Evolutionary conservation across 352 stramenopile species (phyloP), one percentile per base, ranked within the genome.

Genomic region (Pelagophyceae sp.): DNA sequence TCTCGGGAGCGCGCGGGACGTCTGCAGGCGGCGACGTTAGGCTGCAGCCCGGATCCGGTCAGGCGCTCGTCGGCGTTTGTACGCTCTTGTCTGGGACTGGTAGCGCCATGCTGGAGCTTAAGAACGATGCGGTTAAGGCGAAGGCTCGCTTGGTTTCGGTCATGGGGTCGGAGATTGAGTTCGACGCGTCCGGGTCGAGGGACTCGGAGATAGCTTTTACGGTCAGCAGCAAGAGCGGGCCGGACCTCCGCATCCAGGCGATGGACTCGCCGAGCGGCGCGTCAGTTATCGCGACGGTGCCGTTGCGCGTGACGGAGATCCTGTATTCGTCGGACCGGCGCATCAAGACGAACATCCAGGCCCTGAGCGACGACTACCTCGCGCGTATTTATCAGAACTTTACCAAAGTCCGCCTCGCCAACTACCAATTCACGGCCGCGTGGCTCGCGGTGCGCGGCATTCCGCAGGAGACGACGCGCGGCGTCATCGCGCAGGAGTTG

Each of bases 401-500:
- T 33, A 74, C 67, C 33, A 11, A 74, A 27, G 31, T 74, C 5
- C 2, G n/a, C 2, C 31, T 74, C 6, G 67, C 67, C 5, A 58
- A 50, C 33, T 98, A 96, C 78, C 83, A 86, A 25, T 98, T 97
- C 78, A 96, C 89, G 2, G 83, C 95, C n/a, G 80, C 93, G 61
- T 98, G 93, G 93, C 87, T 88, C 50, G 72, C 87, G 58, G 89
- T 96, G 61, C 88, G 91, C n/a, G 90, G 88, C 27, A 87, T 97
- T 38, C 79, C 83, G 19, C 81, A 85, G 35, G 33, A 80, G 33
- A 40, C 79, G 40, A 90, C 95, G 72, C 89, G 93, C 38, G 93
- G 93, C 81, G 88, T 98, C 0, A 97, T 97, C 80, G 93, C 92
- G 37, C 93, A 98, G 81, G 87, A 98, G 83, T 84, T 96, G 23